A percentile compares a stretch with the other conserved stretches of the same genome.
These are phyloP conservation scores for Plantago major DNA, from an alignment of 257 asterid species.

Conservation along the genomic window DNA sequence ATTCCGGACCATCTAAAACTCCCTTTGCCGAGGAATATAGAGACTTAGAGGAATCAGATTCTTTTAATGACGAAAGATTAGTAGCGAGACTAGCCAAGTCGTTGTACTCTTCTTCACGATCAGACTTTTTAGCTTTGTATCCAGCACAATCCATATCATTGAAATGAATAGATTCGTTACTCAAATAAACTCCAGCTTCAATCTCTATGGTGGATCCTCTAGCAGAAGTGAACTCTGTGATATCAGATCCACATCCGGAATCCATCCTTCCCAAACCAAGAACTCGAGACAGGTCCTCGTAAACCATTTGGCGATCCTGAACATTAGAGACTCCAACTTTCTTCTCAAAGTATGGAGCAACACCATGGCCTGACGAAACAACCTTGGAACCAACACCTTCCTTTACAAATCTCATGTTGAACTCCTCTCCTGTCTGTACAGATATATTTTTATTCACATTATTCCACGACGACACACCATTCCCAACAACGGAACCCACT, in stretches of 20 bases:
- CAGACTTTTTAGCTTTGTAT: conserved; percentile 25
- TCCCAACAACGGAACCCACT: conserved; percentile 18
- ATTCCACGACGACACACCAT: conserved; percentile 25
- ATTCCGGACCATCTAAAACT: conserved; percentile 43
- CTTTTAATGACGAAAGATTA: conserved; percentile 26
- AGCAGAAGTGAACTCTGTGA: conserved; percentile 45
- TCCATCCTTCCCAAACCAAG: conserved; percentile 62
- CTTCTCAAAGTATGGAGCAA: conserved; percentile 27
- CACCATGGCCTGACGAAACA: conserved; percentile 31
- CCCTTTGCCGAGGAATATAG: conserved; percentile 32
- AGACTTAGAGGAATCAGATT: conserved; percentile 42
- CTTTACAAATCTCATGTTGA: conserved; percentile 46
- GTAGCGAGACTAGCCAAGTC: conserved; percentile 28
- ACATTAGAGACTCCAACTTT: conserved; percentile 29
- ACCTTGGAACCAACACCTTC: conserved; percentile 39
- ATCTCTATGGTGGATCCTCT: conserved; percentile 39
- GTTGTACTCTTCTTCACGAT: conserved; percentile 19
- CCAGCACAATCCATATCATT: conserved; percentile 29
- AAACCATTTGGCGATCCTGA: conserved; percentile 36
- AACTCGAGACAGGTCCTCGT: conserved; percentile 57
- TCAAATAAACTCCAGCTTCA: conserved; percentile 33
- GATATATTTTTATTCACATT: conserved; percentile 34
- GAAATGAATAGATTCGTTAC: conserved; percentile 22
- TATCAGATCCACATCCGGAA: conserved; percentile 56
- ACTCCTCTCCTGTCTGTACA: conserved; percentile 60